Evolutionary conservation across 2,329 filamentous ascomycete genomes (phyloP).

Genomic region (Phyllosticta citribraziliensis): DNA sequence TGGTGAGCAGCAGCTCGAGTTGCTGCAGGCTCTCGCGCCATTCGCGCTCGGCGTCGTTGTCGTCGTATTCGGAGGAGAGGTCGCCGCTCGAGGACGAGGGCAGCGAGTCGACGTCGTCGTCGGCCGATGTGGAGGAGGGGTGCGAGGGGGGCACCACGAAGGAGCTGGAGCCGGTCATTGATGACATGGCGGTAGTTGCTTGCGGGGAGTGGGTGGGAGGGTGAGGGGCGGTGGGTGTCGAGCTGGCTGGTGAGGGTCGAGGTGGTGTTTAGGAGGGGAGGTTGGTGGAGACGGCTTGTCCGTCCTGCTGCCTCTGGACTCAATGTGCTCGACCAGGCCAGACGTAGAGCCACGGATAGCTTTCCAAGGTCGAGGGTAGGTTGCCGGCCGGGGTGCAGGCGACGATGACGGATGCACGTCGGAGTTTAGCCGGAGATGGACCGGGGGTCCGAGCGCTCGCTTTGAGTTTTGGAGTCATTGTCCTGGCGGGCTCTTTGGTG

Average conservation of each 20-base stretch:
- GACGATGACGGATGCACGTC: background rate
- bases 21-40: constrained; percentile 94
- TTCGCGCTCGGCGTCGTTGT: constrained; percentile 72
- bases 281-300: background rate
- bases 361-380: background rate
- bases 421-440: background rate
- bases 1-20: constrained; percentile 81
- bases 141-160: constrained; percentile 22
- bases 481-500: background rate
- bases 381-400: background rate
- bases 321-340: background rate
- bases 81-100: constrained; percentile 42
- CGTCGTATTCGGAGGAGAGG: constrained; percentile 43
- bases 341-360: background rate
- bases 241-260: background rate
- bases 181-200: constrained; percentile 20
- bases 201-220: background rate
- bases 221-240: background rate
- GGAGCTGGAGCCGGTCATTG: constrained; percentile 25
- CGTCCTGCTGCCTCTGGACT: background rate
- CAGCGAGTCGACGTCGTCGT: constrained; percentile 40
- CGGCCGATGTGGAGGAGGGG: constrained; percentile 16
- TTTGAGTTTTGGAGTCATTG: constrained; percentile 5
- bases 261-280: background rate
- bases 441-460: background rate